These are phyloP conservation scores for Suhomyces vadensis DNA, from an alignment of 805 yeast genomes.

Conservation along the genomic window DNA sequence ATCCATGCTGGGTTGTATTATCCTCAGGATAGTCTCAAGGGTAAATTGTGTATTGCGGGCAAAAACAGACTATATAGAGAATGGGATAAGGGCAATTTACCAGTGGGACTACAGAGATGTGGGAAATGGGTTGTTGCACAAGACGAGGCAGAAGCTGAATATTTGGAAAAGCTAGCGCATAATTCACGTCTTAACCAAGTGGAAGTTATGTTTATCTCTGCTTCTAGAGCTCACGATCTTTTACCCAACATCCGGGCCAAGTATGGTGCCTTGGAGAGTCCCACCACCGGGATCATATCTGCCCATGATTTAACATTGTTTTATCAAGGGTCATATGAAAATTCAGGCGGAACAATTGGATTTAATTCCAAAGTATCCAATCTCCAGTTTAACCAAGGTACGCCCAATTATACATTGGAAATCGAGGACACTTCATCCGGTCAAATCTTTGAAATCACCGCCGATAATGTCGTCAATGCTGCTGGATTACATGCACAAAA, in stretches of 20 bases:
- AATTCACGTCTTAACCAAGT: slow-evolving; percentile 53
- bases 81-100: slow-evolving; percentile 28
- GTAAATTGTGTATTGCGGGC: slow-evolving; percentile 72
- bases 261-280: slow-evolving; percentile 65
- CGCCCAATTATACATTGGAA: slow-evolving; percentile 23
- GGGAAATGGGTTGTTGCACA: slow-evolving; percentile 93
- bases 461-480: slow-evolving; percentile 66
- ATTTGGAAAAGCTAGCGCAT: slow-evolving; percentile 52
- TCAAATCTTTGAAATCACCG: slow-evolving; percentile 40
- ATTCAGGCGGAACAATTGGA: slow-evolving; percentile 63
- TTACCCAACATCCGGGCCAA: slow-evolving; percentile 72
- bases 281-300: slow-evolving; percentile 81
- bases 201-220: slow-evolving; percentile 57
- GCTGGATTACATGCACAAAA: slow-evolving; percentile 79
- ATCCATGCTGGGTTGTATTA: slow-evolving; percentile 90
- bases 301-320: slow-evolving; percentile 76
- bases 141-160: slow-evolving; percentile 58
- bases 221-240: slow-evolving; percentile 41
- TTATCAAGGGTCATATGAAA: slow-evolving; percentile 54
- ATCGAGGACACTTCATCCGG: slow-evolving; percentile 32
- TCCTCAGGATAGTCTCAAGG: slow-evolving; percentile 66
- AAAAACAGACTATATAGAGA: slow-evolving; percentile 65
- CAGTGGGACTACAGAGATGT: slow-evolving; percentile 58
- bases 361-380: slow-evolving; percentile 58
- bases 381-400: slow-evolving; percentile 25